Evolutionary conservation across 2,329 filamentous ascomycete species (phyloP).

Genomic region (Fusarium nelsonii): DNA sequence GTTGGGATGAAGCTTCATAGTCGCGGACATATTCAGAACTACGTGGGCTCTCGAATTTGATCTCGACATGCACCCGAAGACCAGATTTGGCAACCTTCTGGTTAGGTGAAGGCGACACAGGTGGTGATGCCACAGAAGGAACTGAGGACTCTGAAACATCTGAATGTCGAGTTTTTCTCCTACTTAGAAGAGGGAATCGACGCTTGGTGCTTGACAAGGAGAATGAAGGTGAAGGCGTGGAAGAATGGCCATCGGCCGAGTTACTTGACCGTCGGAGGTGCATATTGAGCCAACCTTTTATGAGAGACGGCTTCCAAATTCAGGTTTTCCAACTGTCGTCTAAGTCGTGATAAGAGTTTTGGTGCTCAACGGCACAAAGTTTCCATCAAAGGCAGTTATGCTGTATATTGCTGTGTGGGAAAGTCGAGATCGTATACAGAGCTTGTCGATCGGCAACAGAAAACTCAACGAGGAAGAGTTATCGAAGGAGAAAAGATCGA

Average conservation of each 20-base stretch:
- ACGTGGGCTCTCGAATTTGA: conserved; percentile 61
- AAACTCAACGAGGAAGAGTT: conserved; percentile 15
- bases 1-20: conserved; percentile 60
- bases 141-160: conserved; percentile 42
- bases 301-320: conserved; percentile 4
- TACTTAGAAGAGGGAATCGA: conserved; percentile 50
- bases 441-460: conserved; percentile 16
- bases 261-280: conserved; percentile 47
- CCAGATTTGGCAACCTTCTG: conserved; percentile 34
- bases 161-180: conserved; percentile 45
- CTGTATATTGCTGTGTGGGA: conserved; percentile 14
- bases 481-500: conserved; percentile 21
- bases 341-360: conserved; percentile 15
- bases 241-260: conserved; percentile 44
- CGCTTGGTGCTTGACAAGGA: conserved; percentile 47
- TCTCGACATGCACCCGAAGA: conserved; percentile 59
- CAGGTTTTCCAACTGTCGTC: conserved; percentile 1
- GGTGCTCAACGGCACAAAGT: conserved; percentile 36
- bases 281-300: conserved; percentile 37
- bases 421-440: not conserved
- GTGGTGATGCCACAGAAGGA: conserved; percentile 23
- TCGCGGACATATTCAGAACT: conserved; percentile 59
- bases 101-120: conserved; percentile 24
- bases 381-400: conserved; percentile 34
- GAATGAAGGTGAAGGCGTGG: conserved; percentile 40